Conservation (phyloP, 2,329 filamentous ascomycete genomes). For the Rutstroemia sp. region DNA sequence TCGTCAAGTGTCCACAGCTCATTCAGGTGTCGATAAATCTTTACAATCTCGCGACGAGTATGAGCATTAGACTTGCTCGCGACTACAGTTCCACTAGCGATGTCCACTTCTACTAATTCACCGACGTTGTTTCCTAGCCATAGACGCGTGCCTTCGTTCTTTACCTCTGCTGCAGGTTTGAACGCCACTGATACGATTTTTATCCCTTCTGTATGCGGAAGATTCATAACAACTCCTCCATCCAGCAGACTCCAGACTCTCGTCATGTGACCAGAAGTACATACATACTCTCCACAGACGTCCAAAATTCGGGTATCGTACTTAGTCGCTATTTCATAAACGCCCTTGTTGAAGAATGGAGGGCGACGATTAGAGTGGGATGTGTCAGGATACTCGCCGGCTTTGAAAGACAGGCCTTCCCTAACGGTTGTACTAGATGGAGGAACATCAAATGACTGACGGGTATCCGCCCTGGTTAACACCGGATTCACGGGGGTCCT, state of each 20-base stretch:
- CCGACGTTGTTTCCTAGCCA: conserved; percentile 90
- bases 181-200: conserved; percentile 79
- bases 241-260: conserved; percentile 81
- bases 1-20: conserved; percentile 95
- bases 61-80: conserved; percentile 66
- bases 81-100: conserved; percentile 64
- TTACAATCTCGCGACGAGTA: conserved; percentile 69
- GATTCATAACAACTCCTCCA: conserved; percentile 72
- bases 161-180: conserved; percentile 69
- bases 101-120: conserved; percentile 84
- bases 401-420: conserved; percentile 14
- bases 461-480: conserved; percentile 10
- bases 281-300: conserved; percentile 80
- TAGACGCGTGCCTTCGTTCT: conserved; percentile 71
- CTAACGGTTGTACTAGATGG: conserved; percentile 10
- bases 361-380: conserved; percentile 78
- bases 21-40: conserved; percentile 77
- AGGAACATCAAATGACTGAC: conserved; percentile 13
- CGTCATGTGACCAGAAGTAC: conserved; percentile 79
- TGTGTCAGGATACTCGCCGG: conserved; percentile 67
- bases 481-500: conserved; percentile 26
- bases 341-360: conserved; percentile 64
- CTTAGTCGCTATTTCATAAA: conserved; percentile 71
- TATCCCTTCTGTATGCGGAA: conserved; percentile 77
- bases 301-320: conserved; percentile 85